These are phyloP conservation scores for Durotheca rogersii DNA, from an alignment of 495 filamentous ascomycete species.

Conservation along the genomic window DNA sequence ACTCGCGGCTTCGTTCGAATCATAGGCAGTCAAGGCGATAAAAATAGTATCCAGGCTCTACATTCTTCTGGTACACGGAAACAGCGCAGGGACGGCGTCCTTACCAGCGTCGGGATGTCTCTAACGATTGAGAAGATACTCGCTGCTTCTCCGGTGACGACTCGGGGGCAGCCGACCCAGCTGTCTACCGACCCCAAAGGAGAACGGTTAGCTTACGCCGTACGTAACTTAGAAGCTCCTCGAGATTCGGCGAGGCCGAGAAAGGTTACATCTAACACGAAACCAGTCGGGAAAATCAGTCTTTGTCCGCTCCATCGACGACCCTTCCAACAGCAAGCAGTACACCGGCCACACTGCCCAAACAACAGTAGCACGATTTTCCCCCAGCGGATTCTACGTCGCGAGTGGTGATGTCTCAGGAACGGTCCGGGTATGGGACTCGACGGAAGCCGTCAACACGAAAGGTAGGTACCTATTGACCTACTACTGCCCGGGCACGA, in stretches of 20 bases:
- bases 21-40: too few relatives aligned
- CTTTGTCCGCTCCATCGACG: conserved; percentile 88
- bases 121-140: conserved; percentile 57
- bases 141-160: conserved; percentile 69
- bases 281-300: conserved; percentile 89
- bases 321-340: conserved; percentile 77
- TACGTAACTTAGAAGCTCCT: conserved; percentile 47
- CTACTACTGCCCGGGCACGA: neutral
- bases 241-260: neutral
- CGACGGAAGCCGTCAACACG: conserved; percentile 62
- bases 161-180: conserved; percentile 83
- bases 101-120: conserved; percentile 43
- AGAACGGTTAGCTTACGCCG: conserved; percentile 89
- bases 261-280: conserved; percentile 10
- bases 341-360: conserved; percentile 86
- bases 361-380: conserved; percentile 91
- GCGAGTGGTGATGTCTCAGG: conserved; percentile 90
- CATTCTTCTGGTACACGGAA: conserved; percentile 13
- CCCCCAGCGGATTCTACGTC: conserved; percentile 91
- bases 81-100: neutral
- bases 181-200: conserved; percentile 89
- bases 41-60: neutral
- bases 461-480: conserved; percentile 49
- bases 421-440: conserved; percentile 86
- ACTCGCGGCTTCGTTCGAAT: conserved; percentile 2